Conservation (phyloP, 345 rosid genomes). For the Rhodamnia rubescens region DNA sequence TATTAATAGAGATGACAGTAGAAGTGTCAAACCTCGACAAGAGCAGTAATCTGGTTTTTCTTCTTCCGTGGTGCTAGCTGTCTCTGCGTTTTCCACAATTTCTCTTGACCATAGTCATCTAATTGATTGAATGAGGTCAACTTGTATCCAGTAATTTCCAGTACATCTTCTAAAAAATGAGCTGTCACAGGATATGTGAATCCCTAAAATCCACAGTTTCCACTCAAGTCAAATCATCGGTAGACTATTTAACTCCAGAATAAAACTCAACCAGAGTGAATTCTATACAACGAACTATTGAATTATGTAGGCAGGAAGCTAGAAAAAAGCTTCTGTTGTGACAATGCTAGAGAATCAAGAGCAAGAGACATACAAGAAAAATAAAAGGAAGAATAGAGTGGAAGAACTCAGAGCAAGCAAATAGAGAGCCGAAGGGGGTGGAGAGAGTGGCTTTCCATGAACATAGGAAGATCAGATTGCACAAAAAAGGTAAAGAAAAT, state of each 20-base stretch:
- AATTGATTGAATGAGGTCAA: constrained; percentile 83
- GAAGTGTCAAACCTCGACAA: constrained; percentile 70
- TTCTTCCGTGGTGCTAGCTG: constrained; percentile 84
- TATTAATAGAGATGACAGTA: neutral
- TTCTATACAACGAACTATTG: neutral
- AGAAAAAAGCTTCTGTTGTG: neutral
- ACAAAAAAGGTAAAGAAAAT: neutral
- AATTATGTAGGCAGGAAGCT: neutral
- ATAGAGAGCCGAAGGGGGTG: neutral
- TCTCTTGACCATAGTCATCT: constrained; percentile 99
- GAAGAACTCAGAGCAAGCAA: neutral
- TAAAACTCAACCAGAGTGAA: neutral
- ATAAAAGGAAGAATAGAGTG: neutral
- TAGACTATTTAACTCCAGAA: neutral
- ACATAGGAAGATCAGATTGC: neutral
- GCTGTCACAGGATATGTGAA: constrained; percentile 81
- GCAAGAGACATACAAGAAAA: neutral
- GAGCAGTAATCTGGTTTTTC: constrained; percentile 83
- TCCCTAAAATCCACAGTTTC: constrained; percentile 41
- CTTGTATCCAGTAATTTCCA: constrained; percentile 89
- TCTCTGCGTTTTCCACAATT: constrained; percentile 87
- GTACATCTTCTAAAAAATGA: constrained; percentile 77
- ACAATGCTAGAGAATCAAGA: neutral
- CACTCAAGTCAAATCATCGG: neutral
- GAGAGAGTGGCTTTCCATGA: neutral